These are phyloP conservation scores for Pythium dissimile DNA, from an alignment of 352 stramenopile genomes.

Conservation along the genomic window DNA sequence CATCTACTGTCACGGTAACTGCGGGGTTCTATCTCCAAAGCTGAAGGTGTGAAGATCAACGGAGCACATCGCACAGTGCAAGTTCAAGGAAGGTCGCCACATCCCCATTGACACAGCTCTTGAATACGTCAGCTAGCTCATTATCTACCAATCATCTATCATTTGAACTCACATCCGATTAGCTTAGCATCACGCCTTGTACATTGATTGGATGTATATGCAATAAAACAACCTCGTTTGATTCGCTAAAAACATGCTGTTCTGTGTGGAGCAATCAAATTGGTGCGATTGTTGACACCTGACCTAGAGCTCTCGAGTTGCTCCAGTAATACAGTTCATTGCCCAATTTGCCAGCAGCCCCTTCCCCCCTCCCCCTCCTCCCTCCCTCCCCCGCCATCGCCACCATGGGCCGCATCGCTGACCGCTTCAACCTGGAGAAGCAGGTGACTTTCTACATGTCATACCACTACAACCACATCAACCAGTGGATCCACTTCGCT, in stretches of 20 bases:
- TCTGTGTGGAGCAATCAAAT: neutral
- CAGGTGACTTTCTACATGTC: constrained; percentile 63
- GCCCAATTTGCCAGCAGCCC: neutral
- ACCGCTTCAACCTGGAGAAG: constrained; percentile 55
- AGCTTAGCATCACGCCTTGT: too few species aligned
- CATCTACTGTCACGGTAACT: too few species aligned
- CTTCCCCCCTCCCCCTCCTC: neutral
- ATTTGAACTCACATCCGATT: too few species aligned
- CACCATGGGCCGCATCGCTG: constrained; percentile 32
- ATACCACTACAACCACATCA: constrained; percentile 56
- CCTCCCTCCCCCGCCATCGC: neutral
- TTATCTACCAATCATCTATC: neutral
- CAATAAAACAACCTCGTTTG: too few species aligned
- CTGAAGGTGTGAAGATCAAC: too few species aligned
- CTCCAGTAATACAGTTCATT: neutral
- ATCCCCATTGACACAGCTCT: too few species aligned
- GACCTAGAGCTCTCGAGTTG: neutral
- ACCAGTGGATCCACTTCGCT: constrained; percentile 60
- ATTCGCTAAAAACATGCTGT: neutral
- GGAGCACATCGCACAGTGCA: too few species aligned
- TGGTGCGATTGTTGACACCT: neutral
- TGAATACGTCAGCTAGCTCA: neutral
- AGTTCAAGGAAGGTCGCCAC: too few species aligned
- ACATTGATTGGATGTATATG: too few species aligned
- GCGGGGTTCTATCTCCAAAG: too few species aligned